Evolutionary conservation across 139 green algal genomes (phyloP).

Genomic region (Parachlorella kessleri): DNA sequence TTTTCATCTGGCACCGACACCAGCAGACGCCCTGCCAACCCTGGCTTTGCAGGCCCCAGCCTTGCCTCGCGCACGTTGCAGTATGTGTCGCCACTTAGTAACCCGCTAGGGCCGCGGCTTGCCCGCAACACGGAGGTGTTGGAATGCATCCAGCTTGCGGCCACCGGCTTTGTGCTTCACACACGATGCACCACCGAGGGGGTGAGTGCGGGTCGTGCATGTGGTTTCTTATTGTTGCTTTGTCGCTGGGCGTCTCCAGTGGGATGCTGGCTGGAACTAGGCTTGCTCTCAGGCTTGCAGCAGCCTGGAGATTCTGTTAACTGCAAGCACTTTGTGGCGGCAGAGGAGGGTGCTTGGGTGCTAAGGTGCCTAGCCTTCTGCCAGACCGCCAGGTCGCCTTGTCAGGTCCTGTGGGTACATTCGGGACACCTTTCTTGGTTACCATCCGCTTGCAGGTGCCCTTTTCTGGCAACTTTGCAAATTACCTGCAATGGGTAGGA

Average conservation of each 20-base stretch:
- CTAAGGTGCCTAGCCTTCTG: not conserved
- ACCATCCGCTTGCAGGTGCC: slow-evolving; percentile 3
- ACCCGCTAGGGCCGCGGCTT: slow-evolving; percentile 29
- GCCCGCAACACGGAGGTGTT: slow-evolving; percentile 33
- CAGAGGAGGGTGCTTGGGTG: not conserved
- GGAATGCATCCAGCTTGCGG: slow-evolving; percentile 2
- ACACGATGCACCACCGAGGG: slow-evolving; percentile 16
- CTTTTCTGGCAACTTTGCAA: slow-evolving; percentile 37
- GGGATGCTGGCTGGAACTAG: not conserved
- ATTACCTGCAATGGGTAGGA: slow-evolving; percentile 38
- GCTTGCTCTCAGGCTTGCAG: not conserved
- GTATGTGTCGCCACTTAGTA: slow-evolving; percentile 33
- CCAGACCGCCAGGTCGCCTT: not conserved
- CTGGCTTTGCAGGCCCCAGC: too few relatives aligned
- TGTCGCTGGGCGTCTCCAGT: too few relatives aligned
- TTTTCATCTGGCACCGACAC: too few relatives aligned
- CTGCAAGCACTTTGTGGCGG: too few relatives aligned
- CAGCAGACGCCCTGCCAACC: too few relatives aligned
- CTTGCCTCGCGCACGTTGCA: not conserved
- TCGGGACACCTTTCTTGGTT: not conserved
- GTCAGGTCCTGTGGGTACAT: not conserved
- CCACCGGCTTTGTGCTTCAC: slow-evolving; percentile 13
- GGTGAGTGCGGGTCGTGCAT: slow-evolving; percentile 2
- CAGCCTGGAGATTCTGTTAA: too few relatives aligned
- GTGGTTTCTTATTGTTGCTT: too few relatives aligned